Percentiles rank a stretch among this genome's conserved stretches.
phyloP scores from a whole-genome alignment of 768 basidiomycete genomes.

The Butyriboletus loyo region DNA sequence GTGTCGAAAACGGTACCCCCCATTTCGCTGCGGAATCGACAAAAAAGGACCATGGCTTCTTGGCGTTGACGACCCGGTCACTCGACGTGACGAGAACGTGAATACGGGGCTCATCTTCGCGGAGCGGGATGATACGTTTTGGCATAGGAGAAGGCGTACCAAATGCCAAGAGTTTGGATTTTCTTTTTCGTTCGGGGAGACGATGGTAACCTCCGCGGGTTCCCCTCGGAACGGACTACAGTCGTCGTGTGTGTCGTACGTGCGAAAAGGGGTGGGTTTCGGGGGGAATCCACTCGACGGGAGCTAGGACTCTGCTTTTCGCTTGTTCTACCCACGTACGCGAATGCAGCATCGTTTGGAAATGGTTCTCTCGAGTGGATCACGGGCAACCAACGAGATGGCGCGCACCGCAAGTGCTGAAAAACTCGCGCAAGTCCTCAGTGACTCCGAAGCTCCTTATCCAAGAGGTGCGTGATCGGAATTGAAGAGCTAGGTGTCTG shows the following conservation, averaged over 20 bases:
- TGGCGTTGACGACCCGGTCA: neutral
- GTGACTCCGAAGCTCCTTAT: neutral
- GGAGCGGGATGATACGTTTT: neutral
- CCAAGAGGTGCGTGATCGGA: neutral
- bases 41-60: neutral
- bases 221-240: conserved; percentile 1
- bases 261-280: neutral
- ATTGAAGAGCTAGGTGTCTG: neutral
- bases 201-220: neutral
- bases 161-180: neutral
- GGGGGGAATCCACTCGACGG: conserved; percentile 1
- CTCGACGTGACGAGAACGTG: neutral
- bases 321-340: neutral
- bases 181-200: neutral
- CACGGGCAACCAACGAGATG: neutral
- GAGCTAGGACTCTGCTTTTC: neutral
- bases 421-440: neutral
- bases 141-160: neutral
- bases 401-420: neutral
- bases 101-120: neutral
- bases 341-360: neutral
- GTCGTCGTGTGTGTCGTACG: neutral
- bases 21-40: neutral
- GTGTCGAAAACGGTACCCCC: neutral
- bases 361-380: neutral